Evolutionary conservation across 2,329 filamentous ascomycete genomes (phyloP), one percentile per base, ranked within the genome.

Genomic region (Apiospora aurea): DNA sequence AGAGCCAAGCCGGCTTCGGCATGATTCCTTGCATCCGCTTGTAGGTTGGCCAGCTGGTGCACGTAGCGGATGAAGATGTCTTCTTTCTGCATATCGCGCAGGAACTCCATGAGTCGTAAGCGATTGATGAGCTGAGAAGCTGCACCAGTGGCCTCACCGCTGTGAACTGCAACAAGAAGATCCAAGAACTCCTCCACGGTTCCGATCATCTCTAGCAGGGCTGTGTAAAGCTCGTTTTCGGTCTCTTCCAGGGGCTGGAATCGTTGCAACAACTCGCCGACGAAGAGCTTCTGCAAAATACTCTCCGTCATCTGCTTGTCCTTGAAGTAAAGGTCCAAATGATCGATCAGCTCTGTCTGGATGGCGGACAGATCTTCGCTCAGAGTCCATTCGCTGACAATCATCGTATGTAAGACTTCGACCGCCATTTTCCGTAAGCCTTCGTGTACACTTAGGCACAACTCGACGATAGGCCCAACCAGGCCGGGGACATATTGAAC

Each of bases 61-160:
- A 98, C 95, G 78, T 98, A 98, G 75, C 95, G 92, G 75, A 97
- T 93, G 81, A 97, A 98, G 72, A 98, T 97, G 78, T 98, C 95
- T 80, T 97, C 95, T 79, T 97, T 97, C 76, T 97, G 94, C 92
- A 98, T 97, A 79, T 98, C 95, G 75, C 95, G 93, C 76, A 98
- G 88, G 82, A 98, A 98, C 77, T 98, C 94, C 95, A 98, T 98
- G 38, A 98, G 85, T 71, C 94, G 91, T 69, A 98, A 85, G 0
- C 94, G 94, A 81, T 98, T 95, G 82, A 97, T 94, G 75, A 97
- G 93, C 73, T 93, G 90, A 10, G 93, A 92, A 1, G 93, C 91
- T 78, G 97, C 94, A 64, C 90, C 92, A 5, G 86, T 88, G 49
- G 86, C 87, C 70, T 94, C 94, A 0, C 91, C 92, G 75, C 92